Conservation (phyloP, 768 basidiomycete genomes). For the Lanmaoa rubissima region DNA sequence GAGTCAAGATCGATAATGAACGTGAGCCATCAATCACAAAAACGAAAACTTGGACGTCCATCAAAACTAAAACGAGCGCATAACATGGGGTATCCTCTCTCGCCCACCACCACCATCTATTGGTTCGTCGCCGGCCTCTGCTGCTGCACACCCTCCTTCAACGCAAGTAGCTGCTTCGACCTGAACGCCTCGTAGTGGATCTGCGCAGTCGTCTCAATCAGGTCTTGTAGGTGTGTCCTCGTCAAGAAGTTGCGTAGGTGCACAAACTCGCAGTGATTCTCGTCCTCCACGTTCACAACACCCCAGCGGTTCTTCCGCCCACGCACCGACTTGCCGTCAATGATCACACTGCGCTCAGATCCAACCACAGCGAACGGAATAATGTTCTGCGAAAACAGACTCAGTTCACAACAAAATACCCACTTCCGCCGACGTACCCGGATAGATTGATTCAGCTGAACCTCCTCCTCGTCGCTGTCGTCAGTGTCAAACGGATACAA, state of each 20-base stretch:
- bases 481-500: slow-evolving; percentile 97
- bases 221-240: slow-evolving; percentile 93
- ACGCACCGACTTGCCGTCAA: slow-evolving; percentile 93
- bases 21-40: slow-evolving; percentile 4
- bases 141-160: slow-evolving; percentile 92
- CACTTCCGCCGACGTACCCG: slow-evolving; percentile 53
- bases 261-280: slow-evolving; percentile 96
- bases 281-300: slow-evolving; percentile 96
- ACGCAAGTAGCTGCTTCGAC: slow-evolving; percentile 93
- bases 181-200: slow-evolving; percentile 99
- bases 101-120: slow-evolving; percentile 12
- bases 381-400: slow-evolving; percentile 57
- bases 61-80: neutral
- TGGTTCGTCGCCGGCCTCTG: slow-evolving; percentile 51
- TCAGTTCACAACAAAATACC: slow-evolving; percentile 1
- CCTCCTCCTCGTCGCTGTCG: slow-evolving; percentile 91
- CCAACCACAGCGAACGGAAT: slow-evolving; percentile 97
- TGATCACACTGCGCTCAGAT: slow-evolving; percentile 93
- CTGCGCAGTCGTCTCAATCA: slow-evolving; percentile 98
- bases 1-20: slow-evolving; percentile 8
- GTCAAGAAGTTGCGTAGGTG: slow-evolving; percentile 97
- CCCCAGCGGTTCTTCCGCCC: slow-evolving; percentile 99
- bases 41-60: neutral
- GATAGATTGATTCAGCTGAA: slow-evolving; percentile 85
- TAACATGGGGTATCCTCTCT: slow-evolving; percentile 15